These are phyloP conservation scores for Pascua guehoae DNA, from an alignment of 1,284 basidiomycete species.

Conservation along the genomic window DNA sequence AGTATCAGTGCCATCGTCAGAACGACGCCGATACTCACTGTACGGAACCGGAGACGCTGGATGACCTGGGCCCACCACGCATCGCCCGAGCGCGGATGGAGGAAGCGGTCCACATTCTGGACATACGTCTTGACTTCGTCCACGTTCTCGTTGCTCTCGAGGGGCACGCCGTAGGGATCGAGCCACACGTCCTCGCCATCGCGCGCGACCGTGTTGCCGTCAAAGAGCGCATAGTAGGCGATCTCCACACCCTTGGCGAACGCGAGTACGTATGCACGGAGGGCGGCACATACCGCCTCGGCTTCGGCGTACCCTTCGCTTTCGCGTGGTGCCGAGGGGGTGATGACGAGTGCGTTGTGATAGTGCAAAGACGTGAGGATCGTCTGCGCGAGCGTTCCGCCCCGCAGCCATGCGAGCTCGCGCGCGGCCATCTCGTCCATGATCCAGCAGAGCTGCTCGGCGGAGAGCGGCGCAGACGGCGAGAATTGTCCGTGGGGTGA, in stretches of 20 bases:
- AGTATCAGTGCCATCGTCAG: too few species aligned
- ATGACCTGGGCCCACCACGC: slow-evolving; percentile 9
- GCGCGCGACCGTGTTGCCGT: slow-evolving; percentile 60
- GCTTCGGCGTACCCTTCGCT: background rate
- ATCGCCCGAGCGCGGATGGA: slow-evolving; percentile 31
- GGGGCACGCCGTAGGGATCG: slow-evolving; percentile 75
- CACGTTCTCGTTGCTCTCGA: slow-evolving; percentile 67
- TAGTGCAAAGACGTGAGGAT: slow-evolving; percentile 77
- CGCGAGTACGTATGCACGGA: slow-evolving; percentile 67
- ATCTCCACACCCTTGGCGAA: slow-evolving; percentile 79
- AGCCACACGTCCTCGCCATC: slow-evolving; percentile 87
- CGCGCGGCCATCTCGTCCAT: slow-evolving; percentile 73
- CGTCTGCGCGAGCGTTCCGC: slow-evolving; percentile 78
- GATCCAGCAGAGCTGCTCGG: slow-evolving; percentile 79
- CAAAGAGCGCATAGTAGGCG: slow-evolving; percentile 69
- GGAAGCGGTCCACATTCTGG: slow-evolving; percentile 58
- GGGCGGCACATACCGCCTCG: slow-evolving; percentile 62
- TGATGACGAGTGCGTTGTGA: slow-evolving; percentile 54
- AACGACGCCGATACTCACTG: background rate
- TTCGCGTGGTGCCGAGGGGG: slow-evolving; percentile 51
- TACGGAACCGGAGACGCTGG: slow-evolving; percentile 7
- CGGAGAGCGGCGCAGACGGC: slow-evolving; percentile 60
- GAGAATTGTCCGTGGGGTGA: slow-evolving; percentile 58
- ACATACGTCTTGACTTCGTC: slow-evolving; percentile 60
- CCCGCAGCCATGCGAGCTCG: slow-evolving; percentile 86